A percentile compares a stretch with the other conserved stretches of the same genome.
phyloP scores from a whole-genome alignment of 345 rosid genomes.

The Gossypium thurberi region DNA sequence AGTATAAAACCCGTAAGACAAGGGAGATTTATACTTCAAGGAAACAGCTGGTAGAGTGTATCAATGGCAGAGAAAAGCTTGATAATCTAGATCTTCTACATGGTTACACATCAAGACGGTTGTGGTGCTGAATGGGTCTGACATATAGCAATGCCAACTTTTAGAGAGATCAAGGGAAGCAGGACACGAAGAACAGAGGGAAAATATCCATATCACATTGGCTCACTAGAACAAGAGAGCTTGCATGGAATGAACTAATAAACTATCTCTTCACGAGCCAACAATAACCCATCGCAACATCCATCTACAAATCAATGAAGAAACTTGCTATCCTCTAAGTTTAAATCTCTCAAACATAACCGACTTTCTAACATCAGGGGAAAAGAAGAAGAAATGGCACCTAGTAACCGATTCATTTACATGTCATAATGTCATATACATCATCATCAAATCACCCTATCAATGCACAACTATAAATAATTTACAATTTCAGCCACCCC shows the following conservation, averaged over 20 bases:
- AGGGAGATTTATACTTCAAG: slow-evolving; percentile 7
- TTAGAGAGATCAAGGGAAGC: background rate
- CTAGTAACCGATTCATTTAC: background rate
- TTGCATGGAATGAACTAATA: background rate
- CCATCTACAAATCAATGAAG: background rate
- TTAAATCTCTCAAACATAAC: background rate
- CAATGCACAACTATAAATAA: background rate
- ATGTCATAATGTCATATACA: background rate
- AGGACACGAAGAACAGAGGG: background rate
- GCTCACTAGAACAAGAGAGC: background rate
- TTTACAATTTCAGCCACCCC: background rate
- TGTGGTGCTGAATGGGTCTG: background rate
- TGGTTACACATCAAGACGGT: background rate
- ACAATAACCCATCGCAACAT: background rate
- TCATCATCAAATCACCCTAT: background rate
- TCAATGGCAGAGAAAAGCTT: background rate
- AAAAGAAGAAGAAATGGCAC: background rate
- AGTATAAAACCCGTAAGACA: slow-evolving; percentile 10
- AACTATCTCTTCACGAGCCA: background rate
- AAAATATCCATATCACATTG: background rate
- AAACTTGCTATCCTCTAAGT: slow-evolving; percentile 3
- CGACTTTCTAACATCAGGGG: background rate
- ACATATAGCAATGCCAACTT: background rate
- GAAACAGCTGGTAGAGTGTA: slow-evolving; percentile 7
- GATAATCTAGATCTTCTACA: background rate